Base-by-base conservation (phyloP, 108 stramenopile species). In the Discostella pseudostelligera region DNA sequence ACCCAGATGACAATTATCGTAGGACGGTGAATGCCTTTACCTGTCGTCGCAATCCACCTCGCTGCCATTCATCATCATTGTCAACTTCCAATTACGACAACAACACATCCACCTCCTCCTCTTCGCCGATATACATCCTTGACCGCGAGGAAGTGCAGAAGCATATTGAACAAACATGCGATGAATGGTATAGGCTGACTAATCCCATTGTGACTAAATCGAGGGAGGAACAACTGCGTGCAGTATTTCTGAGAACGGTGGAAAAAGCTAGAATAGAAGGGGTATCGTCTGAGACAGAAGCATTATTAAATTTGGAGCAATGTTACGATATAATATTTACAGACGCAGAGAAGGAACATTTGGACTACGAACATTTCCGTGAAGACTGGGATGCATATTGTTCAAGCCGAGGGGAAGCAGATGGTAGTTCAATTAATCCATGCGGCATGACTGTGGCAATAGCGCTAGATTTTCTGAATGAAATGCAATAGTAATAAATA, bases 321-420 rank as follows among this genome's bases (percentile, higher is more conserved):
- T 86, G 79, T 62, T 90, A 84, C 56, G 43, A 65, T 9, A 53
- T 86, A 8, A 37, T 93, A 32, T 93, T 93, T 55, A 90, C 88
- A 29, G 81, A 77, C 0, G 76, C 72, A 8, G 92, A 93, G 59
- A 84, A 81, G 42, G 87, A 93, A 47, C 82, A 84, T 63, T 76
- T 90, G 69, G 78, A 76, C 0, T 93, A 60, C 70, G 88, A 88
- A 21, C 74, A 76, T 40, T 93, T 93, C 64, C 26, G 88, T 46
- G 86, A 93, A 63, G 92, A 93, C 59, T 93, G 88, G 88, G 46
- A 74, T 16, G 88, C 84, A 1, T 93, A 72, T 74, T 73, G 73
- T 56, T 46, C 32, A 32, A 32, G 21, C 44, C 61, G 16, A 20
- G 32, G 35, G 11, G 53, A 26, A 1, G 25, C 22, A 16, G 43